A percentile compares a stretch with the other conserved stretches of the same genome.
Evolutionary conservation across 352 stramenopile genomes (phyloP).

Genomic region (Pythium utonaiense): DNA sequence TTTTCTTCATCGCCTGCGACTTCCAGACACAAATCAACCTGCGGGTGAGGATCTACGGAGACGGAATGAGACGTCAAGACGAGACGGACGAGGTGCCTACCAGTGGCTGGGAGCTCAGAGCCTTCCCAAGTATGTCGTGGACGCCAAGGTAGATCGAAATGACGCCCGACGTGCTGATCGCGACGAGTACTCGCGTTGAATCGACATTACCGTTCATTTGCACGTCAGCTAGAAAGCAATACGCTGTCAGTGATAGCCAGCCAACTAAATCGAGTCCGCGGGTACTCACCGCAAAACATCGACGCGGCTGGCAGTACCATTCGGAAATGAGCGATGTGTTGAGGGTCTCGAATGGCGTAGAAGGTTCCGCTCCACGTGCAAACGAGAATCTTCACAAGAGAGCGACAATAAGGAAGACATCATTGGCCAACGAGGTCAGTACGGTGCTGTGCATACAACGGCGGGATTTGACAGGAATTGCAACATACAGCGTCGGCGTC

Average conservation of each 20-base stretch:
- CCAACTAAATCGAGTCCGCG: background rate
- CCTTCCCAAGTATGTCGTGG: constrained; percentile 38
- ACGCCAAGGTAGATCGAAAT: constrained; percentile 62
- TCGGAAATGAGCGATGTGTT: constrained; percentile 50
- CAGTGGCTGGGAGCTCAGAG: constrained; percentile 37
- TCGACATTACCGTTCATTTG: background rate
- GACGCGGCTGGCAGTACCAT: constrained; percentile 52
- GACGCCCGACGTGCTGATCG: constrained; percentile 60
- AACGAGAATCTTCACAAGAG: constrained; percentile 40
- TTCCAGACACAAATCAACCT: constrained; percentile 7
- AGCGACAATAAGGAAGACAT: too few relatives aligned
- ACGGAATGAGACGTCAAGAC: too few relatives aligned
- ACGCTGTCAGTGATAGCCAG: background rate
- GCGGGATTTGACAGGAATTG: background rate
- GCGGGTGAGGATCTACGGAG: too few relatives aligned
- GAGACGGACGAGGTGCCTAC: constrained; percentile 23
- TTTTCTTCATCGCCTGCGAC: constrained; percentile 37
- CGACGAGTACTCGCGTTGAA: constrained; percentile 43
- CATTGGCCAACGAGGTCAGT: background rate
- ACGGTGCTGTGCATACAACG: background rate
- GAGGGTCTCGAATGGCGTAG: constrained; percentile 43
- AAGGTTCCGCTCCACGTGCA: constrained; percentile 73
- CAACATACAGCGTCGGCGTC: constrained; percentile 17
- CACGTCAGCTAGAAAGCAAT: constrained; percentile 5
- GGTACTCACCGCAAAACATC: constrained; percentile 62